Conservation (phyloP, 805 yeast genomes). For the Candida berthetii region DNA sequence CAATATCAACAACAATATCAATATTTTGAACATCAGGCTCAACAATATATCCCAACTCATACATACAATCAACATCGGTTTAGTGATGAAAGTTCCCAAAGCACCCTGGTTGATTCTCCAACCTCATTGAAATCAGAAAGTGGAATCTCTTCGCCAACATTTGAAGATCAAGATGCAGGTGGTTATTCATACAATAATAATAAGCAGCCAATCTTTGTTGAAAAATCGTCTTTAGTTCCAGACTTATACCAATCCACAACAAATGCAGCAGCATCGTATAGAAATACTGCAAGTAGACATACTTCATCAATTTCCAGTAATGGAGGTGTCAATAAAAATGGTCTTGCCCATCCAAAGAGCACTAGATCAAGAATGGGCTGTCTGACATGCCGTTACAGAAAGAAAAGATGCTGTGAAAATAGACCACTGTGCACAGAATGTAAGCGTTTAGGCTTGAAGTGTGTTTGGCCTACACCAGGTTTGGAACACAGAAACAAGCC, state of each 20-base stretch:
- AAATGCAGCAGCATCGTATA: too few species aligned
- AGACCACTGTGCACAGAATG: constrained; percentile 68
- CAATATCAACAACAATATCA: neutral
- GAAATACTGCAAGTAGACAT: neutral
- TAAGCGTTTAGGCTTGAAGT: constrained; percentile 51
- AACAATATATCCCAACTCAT: too few species aligned
- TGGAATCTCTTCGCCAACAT: neutral
- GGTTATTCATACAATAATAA: too few species aligned
- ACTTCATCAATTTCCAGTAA: neutral
- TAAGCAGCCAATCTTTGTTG: too few species aligned
- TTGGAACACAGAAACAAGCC: constrained; percentile 36
- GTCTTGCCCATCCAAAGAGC: neutral
- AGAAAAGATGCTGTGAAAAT: constrained; percentile 72
- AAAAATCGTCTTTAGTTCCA: too few species aligned
- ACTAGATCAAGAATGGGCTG: constrained; percentile 65
- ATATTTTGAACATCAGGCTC: too few species aligned
- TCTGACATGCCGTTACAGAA: constrained; percentile 69
- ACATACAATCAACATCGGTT: too few species aligned
- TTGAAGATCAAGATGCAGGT: neutral
- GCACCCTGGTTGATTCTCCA: neutral
- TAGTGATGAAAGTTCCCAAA: neutral
- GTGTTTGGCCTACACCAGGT: constrained; percentile 75
- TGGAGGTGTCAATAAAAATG: too few species aligned
- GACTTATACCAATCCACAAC: too few species aligned
- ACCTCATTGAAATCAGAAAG: neutral